phyloP scores from a whole-genome alignment of 2,329 filamentous ascomycete species.

The Colletotrichum spinosum region DNA sequence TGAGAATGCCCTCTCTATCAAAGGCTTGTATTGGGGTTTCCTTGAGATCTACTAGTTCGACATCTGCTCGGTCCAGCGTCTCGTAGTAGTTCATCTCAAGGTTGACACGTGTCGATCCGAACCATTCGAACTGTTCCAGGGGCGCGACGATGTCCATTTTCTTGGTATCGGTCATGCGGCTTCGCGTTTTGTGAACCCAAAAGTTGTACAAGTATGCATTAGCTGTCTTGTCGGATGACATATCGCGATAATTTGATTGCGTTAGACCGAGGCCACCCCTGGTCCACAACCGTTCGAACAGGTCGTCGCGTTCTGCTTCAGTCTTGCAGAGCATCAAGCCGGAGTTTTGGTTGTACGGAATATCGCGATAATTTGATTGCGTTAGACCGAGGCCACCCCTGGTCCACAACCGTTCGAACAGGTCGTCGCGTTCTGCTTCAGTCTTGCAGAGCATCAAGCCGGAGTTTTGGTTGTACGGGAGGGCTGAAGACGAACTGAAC shows the following conservation, averaged over 20 bases:
- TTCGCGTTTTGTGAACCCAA: slow-evolving; percentile 23
- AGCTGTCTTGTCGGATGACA: not conserved
- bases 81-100: slow-evolving; percentile 34
- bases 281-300: too few relatives aligned
- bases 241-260: too few relatives aligned
- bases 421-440: too few relatives aligned
- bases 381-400: too few relatives aligned
- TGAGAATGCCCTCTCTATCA: slow-evolving; percentile 11
- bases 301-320: too few relatives aligned
- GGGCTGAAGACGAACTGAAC: slow-evolving; percentile 2
- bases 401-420: too few relatives aligned
- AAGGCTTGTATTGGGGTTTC: slow-evolving; percentile 20
- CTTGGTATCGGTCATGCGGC: slow-evolving; percentile 17
- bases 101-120: slow-evolving; percentile 8
- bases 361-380: too few relatives aligned
- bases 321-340: too few relatives aligned
- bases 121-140: slow-evolving; percentile 14
- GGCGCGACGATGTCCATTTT: slow-evolving; percentile 33
- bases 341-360: not conserved
- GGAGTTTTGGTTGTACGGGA: not conserved
- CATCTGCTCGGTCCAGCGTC: slow-evolving; percentile 29
- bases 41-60: slow-evolving; percentile 28
- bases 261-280: too few relatives aligned
- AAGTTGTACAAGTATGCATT: slow-evolving; percentile 31
- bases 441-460: too few relatives aligned